These are phyloP conservation scores for Botryotinia narcissicola DNA, from an alignment of 2,329 filamentous ascomycete species.

Conservation along the genomic window DNA sequence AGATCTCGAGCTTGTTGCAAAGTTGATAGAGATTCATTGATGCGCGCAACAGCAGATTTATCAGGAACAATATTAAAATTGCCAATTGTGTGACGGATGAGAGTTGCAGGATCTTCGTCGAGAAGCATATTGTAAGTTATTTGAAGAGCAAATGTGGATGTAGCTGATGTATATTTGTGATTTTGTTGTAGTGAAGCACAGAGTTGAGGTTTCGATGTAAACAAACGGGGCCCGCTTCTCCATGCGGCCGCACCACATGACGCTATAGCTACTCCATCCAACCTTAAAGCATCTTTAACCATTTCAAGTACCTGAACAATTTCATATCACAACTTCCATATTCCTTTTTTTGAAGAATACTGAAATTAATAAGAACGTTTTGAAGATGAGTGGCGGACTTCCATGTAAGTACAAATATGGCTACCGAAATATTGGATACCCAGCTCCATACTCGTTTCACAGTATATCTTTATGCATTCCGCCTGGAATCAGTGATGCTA, in stretches of 20 bases:
- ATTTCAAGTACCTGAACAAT: neutral
- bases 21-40: conserved; percentile 77
- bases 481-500: conserved; percentile 35
- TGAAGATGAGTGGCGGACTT: conserved; percentile 36
- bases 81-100: conserved; percentile 85
- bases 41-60: conserved; percentile 77
- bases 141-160: neutral
- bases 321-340: conserved; percentile 27
- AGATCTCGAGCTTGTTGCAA: conserved; percentile 82
- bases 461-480: conserved; percentile 31
- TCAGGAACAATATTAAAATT: conserved; percentile 96
- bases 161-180: neutral
- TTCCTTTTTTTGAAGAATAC: conserved; percentile 3
- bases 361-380: conserved; percentile 12
- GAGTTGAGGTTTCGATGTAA: conserved; percentile 12
- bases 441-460: conserved; percentile 31
- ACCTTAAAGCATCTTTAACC: conserved; percentile 19
- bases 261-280: conserved; percentile 22
- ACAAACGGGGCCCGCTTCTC: conserved; percentile 15
- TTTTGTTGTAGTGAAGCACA: neutral
- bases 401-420: conserved; percentile 40
- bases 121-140: conserved; percentile 70
- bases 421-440: conserved; percentile 29
- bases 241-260: conserved; percentile 17
- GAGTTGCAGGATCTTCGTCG: conserved; percentile 85